Evolutionary conservation across 2,329 filamentous ascomycete genomes (phyloP).

Genomic region (Scedosporium aurantiacum): DNA sequence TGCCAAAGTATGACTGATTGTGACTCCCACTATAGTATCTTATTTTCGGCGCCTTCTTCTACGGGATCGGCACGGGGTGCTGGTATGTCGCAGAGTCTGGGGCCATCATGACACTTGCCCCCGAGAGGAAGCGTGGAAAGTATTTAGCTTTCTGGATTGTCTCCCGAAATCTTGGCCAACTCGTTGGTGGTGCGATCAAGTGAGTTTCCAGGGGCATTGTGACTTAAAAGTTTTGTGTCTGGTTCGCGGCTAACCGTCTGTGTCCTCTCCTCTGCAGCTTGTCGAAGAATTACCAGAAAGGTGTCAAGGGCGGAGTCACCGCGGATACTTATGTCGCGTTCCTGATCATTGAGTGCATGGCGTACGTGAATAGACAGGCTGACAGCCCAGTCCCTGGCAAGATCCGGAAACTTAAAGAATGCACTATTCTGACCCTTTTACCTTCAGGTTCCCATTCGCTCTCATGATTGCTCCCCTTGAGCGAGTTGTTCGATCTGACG

Average conservation of each 20-base stretch:
- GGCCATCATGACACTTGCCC: conserved; percentile 35
- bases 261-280: conserved; percentile 13
- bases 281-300: conserved; percentile 25
- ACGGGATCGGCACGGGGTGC: conserved; percentile 28
- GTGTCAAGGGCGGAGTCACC: conserved; percentile 24
- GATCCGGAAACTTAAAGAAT: neutral
- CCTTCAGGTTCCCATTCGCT: conserved; percentile 27
- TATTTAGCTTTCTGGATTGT: conserved; percentile 37
- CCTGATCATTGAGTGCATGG: conserved; percentile 33
- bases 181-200: conserved; percentile 35
- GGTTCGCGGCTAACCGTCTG: no score
- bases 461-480: conserved; percentile 34
- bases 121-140: conserved; percentile 32
- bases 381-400: neutral
- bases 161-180: conserved; percentile 32
- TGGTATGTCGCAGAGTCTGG: conserved; percentile 39
- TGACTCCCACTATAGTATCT: conserved; percentile 20
- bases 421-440: neutral
- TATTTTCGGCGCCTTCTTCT: conserved; percentile 26
- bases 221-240: no score
- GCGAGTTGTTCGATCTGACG: conserved; percentile 31
- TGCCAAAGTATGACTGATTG: neutral
- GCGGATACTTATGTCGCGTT: conserved; percentile 35
- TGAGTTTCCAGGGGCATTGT: conserved; percentile 13
- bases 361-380: conserved; percentile 16